Percentiles rank a stretch among this genome's conserved stretches.
Evolutionary conservation across 371 early-diverging fungal species (phyloP).

Genomic region (Rhizopus microsporus): DNA sequence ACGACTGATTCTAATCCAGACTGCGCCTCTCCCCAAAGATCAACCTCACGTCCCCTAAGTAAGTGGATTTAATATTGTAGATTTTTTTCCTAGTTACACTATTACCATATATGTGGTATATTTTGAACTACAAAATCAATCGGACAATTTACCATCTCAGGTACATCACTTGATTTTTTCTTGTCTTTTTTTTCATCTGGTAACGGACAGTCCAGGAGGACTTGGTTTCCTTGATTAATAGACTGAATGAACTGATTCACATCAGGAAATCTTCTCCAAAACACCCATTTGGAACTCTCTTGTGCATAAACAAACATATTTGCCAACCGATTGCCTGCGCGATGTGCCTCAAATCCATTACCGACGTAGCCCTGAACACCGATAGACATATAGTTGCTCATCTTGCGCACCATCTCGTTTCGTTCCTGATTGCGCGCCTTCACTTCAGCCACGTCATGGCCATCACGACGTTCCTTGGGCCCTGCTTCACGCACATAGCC

Average conservation of each 20-base stretch:
- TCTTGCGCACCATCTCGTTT: constrained; percentile 39
- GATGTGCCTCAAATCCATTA: constrained; percentile 59
- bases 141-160: constrained; percentile 26
- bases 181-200: constrained; percentile 10
- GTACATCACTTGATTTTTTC: not conserved
- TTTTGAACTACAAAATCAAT: constrained; percentile 50
- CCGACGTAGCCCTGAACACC: constrained; percentile 71
- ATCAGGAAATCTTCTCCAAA: constrained; percentile 54
- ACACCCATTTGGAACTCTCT: constrained; percentile 62
- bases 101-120: constrained; percentile 46
- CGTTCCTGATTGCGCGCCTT: constrained; percentile 5
- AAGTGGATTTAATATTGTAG: too few relatives aligned
- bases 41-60: constrained; percentile 45
- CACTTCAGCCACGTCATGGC: constrained; percentile 25
- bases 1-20: constrained; percentile 30
- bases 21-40: constrained; percentile 43
- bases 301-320: constrained; percentile 57
- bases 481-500: constrained; percentile 53
- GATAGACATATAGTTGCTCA: constrained; percentile 62
- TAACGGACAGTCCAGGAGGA: constrained; percentile 16
- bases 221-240: constrained; percentile 27
- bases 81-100: not conserved
- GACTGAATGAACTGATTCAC: constrained; percentile 50
- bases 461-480: constrained; percentile 29
- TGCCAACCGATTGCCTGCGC: constrained; percentile 53